Conservation (phyloP, 139 green algal species). For the Mesotaenium endlicherianum region DNA sequence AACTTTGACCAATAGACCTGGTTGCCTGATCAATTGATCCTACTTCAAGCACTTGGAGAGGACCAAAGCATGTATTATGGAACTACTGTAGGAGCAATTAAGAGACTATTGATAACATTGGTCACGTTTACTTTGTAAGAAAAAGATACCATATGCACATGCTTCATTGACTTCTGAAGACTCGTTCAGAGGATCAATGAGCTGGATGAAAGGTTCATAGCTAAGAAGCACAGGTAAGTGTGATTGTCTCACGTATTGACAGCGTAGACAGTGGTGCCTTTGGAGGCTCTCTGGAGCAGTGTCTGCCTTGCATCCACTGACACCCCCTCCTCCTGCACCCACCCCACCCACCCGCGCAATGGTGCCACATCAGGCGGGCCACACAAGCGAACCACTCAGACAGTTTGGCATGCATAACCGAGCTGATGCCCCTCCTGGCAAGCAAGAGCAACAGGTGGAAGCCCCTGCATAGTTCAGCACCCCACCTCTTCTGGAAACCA, state of each 20-base stretch:
- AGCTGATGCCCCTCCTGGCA: background rate
- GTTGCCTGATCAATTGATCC: background rate
- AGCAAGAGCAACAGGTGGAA: background rate
- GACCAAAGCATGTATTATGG: too few relatives aligned
- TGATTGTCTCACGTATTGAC: background rate
- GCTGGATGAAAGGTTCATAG: too few relatives aligned
- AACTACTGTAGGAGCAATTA: too few relatives aligned
- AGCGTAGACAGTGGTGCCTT: background rate
- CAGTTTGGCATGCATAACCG: background rate
- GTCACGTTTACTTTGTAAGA: too few relatives aligned
- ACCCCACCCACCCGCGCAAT: background rate
- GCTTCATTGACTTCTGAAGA: background rate
- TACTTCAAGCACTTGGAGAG: too few relatives aligned
- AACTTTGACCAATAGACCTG: background rate
- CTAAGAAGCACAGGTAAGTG: background rate
- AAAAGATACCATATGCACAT: background rate
- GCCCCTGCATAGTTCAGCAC: background rate
- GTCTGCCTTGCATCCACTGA: too few relatives aligned
- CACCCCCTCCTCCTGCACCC: background rate
- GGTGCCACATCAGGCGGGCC: background rate
- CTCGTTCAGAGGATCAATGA: background rate
- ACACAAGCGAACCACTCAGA: background rate
- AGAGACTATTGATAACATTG: too few relatives aligned
- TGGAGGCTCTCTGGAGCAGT: too few relatives aligned
- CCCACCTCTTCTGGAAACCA: constrained; percentile 95